Conservation (phyloP, 257 asterid species). For the Fraxinus cuspidata region DNA sequence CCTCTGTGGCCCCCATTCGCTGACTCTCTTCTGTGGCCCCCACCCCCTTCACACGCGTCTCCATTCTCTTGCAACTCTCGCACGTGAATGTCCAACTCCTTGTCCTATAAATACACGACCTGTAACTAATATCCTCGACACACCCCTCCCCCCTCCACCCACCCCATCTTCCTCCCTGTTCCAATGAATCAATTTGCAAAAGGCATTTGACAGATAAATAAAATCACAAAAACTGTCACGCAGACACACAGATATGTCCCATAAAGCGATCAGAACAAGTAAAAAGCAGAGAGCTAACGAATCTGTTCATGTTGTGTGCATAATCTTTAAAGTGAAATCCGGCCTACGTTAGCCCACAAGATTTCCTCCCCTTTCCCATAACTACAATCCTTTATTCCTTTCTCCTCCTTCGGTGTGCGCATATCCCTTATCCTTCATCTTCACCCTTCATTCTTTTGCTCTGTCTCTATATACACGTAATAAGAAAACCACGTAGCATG, state of each 20-base stretch:
- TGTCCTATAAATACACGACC: slow-evolving; percentile 57
- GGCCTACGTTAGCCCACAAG: slow-evolving; percentile 49
- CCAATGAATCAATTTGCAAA: not conserved
- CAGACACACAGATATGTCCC: slow-evolving; percentile 20
- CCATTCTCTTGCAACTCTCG: not conserved
- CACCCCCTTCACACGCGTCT: slow-evolving; percentile 51
- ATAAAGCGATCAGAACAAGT: slow-evolving; percentile 13
- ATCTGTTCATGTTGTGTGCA: slow-evolving; percentile 56
- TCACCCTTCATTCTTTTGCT: not conserved
- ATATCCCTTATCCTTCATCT: slow-evolving; percentile 16
- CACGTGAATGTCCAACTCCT: not conserved
- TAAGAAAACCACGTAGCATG: slow-evolving; percentile 21
- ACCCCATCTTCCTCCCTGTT: not conserved
- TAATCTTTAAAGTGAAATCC: slow-evolving; percentile 59
- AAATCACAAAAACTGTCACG: slow-evolving; percentile 23
- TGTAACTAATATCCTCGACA: slow-evolving; percentile 48
- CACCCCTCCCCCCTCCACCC: slow-evolving; percentile 9
- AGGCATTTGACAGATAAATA: not conserved
- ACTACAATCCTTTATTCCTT: not conserved
- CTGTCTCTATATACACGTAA: slow-evolving; percentile 1
- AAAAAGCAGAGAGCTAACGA: slow-evolving; percentile 21
- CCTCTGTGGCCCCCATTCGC: slow-evolving; percentile 27
- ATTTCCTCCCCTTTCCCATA: slow-evolving; percentile 29
- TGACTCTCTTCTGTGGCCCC: slow-evolving; percentile 36
- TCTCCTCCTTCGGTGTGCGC: slow-evolving; percentile 17